Conservation (phyloP, 2,329 filamentous ascomycete species). For the Pestalotiopsis sp. region DNA sequence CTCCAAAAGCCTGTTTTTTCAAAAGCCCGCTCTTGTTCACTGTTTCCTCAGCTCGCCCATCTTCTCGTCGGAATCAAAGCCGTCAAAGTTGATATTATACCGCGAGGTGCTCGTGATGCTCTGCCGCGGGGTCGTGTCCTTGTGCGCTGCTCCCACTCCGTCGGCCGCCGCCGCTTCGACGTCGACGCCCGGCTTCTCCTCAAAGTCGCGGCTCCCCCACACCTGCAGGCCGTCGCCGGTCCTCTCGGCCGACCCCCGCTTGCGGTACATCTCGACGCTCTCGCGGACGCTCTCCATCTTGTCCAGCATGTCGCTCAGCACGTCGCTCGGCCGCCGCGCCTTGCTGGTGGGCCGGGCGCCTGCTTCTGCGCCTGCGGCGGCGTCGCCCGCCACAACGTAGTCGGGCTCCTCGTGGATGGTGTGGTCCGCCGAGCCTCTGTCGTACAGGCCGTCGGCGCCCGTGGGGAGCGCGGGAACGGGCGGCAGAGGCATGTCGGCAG, state of each 20-base stretch:
- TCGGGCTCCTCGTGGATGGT: neutral
- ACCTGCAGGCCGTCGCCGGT: neutral
- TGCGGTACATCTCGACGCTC: neutral
- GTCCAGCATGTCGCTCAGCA: conserved; percentile 15
- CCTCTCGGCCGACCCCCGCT: conserved; percentile 1
- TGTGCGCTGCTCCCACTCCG: neutral
- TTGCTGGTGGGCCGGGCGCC: neutral
- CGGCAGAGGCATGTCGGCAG: neutral
- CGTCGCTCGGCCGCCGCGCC: conserved; percentile 4
- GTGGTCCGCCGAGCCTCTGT: neutral
- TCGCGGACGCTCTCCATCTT: conserved; percentile 13
- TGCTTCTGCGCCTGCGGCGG: neutral
- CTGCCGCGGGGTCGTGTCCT: neutral
- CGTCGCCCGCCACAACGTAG: neutral
- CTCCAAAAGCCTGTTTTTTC: no score
- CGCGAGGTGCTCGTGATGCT: neutral
- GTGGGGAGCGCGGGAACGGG: neutral
- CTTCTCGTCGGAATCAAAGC: neutral
- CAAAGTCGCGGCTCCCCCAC: neutral
- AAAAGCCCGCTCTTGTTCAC: neutral
- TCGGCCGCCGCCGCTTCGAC: neutral
- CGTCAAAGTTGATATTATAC: neutral
- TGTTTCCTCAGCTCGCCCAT: neutral
- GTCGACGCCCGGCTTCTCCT: neutral
- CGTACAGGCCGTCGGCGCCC: neutral